A percentile compares a stretch with the other conserved stretches of the same genome.
phyloP scores from a whole-genome alignment of 768 basidiomycete genomes.

The Russula sp. region DNA sequence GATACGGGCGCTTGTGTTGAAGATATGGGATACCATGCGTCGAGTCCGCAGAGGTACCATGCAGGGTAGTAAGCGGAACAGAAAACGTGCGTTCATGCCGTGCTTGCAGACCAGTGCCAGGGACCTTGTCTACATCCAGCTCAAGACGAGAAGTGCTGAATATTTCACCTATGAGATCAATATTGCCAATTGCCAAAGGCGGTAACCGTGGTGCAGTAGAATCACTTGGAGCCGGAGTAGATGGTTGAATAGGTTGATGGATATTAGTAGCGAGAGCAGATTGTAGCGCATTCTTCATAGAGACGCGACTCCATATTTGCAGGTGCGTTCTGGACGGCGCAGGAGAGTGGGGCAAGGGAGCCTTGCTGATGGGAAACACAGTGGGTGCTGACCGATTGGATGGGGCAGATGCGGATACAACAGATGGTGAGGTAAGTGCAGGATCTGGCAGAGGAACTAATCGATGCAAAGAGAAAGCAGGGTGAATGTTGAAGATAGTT shows the following conservation, averaged over 20 bases:
- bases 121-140: background rate
- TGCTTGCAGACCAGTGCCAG: background rate
- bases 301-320: slow-evolving; percentile 20
- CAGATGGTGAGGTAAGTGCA: slow-evolving; percentile 17
- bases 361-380: background rate
- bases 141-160: slow-evolving; percentile 16
- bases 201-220: slow-evolving; percentile 17
- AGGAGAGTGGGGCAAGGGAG: background rate
- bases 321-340: slow-evolving; percentile 14
- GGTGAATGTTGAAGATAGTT: slow-evolving; percentile 40
- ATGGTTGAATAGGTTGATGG: slow-evolving; percentile 2
- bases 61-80: slow-evolving; percentile 14
- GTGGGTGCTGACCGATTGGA: slow-evolving; percentile 3
- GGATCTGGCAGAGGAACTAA: slow-evolving; percentile 26
- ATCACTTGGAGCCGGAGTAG: background rate
- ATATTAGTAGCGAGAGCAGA: slow-evolving; percentile 20
- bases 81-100: slow-evolving; percentile 20
- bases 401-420: slow-evolving; percentile 19
- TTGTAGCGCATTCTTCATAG: slow-evolving; percentile 21
- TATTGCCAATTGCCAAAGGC: slow-evolving; percentile 15
- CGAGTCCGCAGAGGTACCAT: background rate
- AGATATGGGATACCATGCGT: background rate
- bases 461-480: slow-evolving; percentile 38
- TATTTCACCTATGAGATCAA: slow-evolving; percentile 21
- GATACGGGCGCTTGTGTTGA: slow-evolving; percentile 6